These are phyloP conservation scores for Spirogloea muscicola DNA, from an alignment of 139 green algal genomes.

Conservation along the genomic window DNA sequence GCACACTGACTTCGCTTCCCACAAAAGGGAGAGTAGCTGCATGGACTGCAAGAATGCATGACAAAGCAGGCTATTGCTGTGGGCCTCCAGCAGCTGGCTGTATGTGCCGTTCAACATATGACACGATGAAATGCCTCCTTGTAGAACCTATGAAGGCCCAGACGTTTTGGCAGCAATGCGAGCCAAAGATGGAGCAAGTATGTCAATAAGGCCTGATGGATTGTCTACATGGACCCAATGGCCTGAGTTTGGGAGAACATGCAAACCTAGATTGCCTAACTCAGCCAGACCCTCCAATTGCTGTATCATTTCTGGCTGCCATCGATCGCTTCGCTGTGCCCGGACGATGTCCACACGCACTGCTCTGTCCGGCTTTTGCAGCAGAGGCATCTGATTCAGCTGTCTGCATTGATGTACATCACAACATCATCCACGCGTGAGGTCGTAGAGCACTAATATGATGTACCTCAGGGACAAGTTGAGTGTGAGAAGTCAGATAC, in stretches of 20 bases:
- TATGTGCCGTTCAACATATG: too few species aligned
- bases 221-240: conserved; percentile 37
- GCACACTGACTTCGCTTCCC: too few species aligned
- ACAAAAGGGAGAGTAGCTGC: too few species aligned
- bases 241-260: conserved; percentile 15
- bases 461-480: not conserved
- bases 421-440: not conserved
- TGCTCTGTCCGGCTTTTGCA: conserved; percentile 8
- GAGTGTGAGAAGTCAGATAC: not conserved
- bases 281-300: conserved; percentile 1
- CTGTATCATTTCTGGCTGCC: not conserved
- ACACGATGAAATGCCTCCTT: too few species aligned
- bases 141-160: too few species aligned
- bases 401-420: not conserved
- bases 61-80: too few species aligned
- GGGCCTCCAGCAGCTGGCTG: too few species aligned
- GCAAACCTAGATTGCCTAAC: not conserved
- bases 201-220: conserved; percentile 8
- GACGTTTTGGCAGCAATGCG: too few species aligned
- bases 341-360: conserved; percentile 13
- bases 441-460: not conserved
- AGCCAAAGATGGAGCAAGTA: conserved; percentile 11
- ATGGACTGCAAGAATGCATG: too few species aligned
- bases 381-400: not conserved
- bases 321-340: conserved; percentile 19